Evolutionary conservation across 495 filamentous ascomycete species (phyloP), one percentile per base, ranked within the genome.

Genomic region (Tetracladium setigerum): DNA sequence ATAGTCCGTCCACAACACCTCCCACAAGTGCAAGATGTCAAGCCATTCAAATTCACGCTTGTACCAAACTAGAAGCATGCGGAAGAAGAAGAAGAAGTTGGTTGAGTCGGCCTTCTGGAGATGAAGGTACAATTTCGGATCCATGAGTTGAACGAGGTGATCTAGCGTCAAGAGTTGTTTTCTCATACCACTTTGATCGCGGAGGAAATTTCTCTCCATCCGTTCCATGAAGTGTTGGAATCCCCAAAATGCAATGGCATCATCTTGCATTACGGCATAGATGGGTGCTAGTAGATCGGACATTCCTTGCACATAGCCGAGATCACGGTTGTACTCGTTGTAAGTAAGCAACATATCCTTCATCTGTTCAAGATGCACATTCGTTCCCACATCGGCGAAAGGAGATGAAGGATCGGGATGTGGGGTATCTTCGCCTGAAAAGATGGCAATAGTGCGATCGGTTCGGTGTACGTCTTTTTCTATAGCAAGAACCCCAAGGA

Each of bases 61-160:
- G 66, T 90, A 98, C 91, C 91, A 97, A 15, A 98, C 92, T 0
- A 98, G 72, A 18, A 98, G 71, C 90, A 96, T 96, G 18, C 92
- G 83, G 76, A 97, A 98, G 73, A 97, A 97, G 72, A 98, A 98
- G 65, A 98, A 98, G 67, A 97, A 98, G 65, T 98, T 97, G 15
- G 92, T 97, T 56, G 82, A 88, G 52, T 97, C 94, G 18, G 90
- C 88, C 7, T 74, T 79, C 59, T 95, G 79, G 0, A 98, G 74
- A 59, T 98, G 92, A 9, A 87, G 67, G 58, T 96, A 97, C 33
- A 98, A 79, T 58, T 89, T 84, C 0, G 92, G 90, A 54, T 98
- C 92, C 82, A 98, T 89, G 42, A 98, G 84, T 57, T 94, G 89
- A 11, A 96, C 86, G 1, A 97, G 80, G 44, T 97, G 87, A 56